Conservation (phyloP, 2,329 filamentous ascomycete species). For the Fusarium sp. region DNA sequence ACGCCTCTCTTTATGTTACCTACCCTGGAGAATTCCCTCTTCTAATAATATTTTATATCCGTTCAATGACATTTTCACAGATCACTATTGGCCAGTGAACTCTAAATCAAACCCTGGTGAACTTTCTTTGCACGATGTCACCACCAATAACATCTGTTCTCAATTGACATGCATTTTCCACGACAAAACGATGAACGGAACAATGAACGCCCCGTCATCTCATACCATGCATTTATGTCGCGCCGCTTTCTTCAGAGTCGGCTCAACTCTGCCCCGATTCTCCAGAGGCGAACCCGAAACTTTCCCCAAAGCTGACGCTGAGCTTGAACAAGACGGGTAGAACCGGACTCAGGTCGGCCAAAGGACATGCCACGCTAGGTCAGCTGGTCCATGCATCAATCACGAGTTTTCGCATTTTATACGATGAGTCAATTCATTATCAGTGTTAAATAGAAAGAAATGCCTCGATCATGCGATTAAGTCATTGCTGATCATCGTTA, state of each 20-base stretch:
- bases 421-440: constrained; percentile 8
- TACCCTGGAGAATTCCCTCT: too few species aligned
- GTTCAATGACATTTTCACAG: neutral
- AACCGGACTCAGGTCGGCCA: constrained; percentile 5
- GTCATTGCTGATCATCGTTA: neutral
- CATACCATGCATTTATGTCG: neutral
- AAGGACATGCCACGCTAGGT: neutral
- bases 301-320: neutral
- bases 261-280: constrained; percentile 4
- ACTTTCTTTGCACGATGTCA: neutral
- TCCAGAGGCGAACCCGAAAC: neutral
- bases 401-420: neutral
- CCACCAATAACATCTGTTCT: neutral
- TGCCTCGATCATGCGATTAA: neutral
- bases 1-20: too few species aligned
- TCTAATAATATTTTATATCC: neutral
- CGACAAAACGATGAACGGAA: neutral
- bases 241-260: neutral
- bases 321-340: neutral
- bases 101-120: neutral
- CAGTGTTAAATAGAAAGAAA: neutral
- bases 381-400: neutral
- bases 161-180: neutral
- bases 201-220: neutral
- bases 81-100: neutral